Percentiles rank a stretch among this genome's conserved stretches.
Evolutionary conservation across 116 monocot genomes (phyloP).

Genomic region (Phalaenopsis hybrid): DNA sequence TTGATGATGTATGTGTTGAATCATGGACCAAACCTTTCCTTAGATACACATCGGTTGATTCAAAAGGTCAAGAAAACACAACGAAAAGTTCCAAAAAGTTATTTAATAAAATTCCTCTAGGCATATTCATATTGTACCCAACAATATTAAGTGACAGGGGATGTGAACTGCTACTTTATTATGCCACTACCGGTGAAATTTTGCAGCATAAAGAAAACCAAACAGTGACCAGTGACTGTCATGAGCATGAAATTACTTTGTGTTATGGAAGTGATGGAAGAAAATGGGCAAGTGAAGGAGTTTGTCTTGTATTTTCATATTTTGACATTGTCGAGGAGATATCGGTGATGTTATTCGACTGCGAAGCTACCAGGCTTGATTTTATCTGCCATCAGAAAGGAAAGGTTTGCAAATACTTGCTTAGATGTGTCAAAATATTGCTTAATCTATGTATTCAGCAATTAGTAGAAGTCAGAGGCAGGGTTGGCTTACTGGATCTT

Average conservation of each 20-base stretch:
- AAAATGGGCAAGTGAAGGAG: constrained; percentile 32
- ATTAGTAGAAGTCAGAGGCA: constrained; percentile 13
- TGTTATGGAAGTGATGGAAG: constrained; percentile 2
- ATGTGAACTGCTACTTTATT: constrained; percentile 55
- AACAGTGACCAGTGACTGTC: neutral
- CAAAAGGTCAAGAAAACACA: neutral
- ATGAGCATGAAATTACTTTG: constrained; percentile 5
- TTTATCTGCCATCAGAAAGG: constrained; percentile 45
- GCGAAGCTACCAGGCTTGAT: constrained; percentile 23
- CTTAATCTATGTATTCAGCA: neutral
- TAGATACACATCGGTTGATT: constrained; percentile 3
- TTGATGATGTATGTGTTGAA: constrained; percentile 22
- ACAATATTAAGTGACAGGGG: constrained; percentile 28
- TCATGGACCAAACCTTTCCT: constrained; percentile 9
- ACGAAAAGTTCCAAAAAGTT: constrained; percentile 18
- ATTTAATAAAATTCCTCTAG: constrained; percentile 46
- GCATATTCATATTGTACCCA: constrained; percentile 35
- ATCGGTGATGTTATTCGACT: constrained; percentile 28
- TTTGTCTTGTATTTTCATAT: constrained; percentile 44
- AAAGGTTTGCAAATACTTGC: constrained; percentile 39
- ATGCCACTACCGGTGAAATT: constrained; percentile 55
- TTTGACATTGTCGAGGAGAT: constrained; percentile 48
- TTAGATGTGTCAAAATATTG: constrained; percentile 35
- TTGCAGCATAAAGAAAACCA: constrained; percentile 19
- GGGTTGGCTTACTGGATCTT: constrained; percentile 34